A percentile compares a stretch with the other conserved stretches of the same genome.
phyloP scores from a whole-genome alignment of 441 rosid genomes.

The Populus hybrid region DNA sequence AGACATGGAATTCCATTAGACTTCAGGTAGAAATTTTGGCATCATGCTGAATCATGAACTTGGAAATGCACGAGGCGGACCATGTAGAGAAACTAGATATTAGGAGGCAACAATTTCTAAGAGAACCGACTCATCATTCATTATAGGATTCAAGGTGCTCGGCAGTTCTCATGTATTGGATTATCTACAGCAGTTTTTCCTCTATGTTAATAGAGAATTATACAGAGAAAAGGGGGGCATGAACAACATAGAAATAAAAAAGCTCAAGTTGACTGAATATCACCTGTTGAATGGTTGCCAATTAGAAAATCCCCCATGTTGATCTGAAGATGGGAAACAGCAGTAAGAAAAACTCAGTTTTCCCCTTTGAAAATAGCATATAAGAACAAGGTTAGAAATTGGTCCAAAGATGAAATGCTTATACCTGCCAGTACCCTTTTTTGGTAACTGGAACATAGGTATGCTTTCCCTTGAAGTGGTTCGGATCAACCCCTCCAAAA shows the following conservation, averaged over 20 bases:
- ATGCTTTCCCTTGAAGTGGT: constrained; percentile 63
- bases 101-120: background rate
- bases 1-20: background rate
- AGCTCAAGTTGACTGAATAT: constrained; percentile 7
- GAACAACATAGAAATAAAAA: background rate
- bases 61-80: background rate
- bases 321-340: constrained; percentile 41
- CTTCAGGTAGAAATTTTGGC: background rate
- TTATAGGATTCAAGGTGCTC: background rate
- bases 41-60: background rate
- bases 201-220: background rate
- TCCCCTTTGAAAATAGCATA: background rate
- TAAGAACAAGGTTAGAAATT: background rate
- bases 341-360: constrained; percentile 9
- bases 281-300: constrained; percentile 56
- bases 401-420: background rate
- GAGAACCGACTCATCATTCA: background rate
- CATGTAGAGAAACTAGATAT: background rate
- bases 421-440: constrained; percentile 88
- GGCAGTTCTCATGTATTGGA: background rate
- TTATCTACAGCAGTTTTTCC: background rate
- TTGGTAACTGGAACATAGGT: constrained; percentile 60
- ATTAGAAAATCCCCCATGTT: constrained; percentile 66
- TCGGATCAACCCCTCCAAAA: constrained; percentile 71
- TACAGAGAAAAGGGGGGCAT: background rate